These are phyloP conservation scores for Phytophthora pseudosyringae DNA, from an alignment of 352 stramenopile genomes.

Conservation along the genomic window DNA sequence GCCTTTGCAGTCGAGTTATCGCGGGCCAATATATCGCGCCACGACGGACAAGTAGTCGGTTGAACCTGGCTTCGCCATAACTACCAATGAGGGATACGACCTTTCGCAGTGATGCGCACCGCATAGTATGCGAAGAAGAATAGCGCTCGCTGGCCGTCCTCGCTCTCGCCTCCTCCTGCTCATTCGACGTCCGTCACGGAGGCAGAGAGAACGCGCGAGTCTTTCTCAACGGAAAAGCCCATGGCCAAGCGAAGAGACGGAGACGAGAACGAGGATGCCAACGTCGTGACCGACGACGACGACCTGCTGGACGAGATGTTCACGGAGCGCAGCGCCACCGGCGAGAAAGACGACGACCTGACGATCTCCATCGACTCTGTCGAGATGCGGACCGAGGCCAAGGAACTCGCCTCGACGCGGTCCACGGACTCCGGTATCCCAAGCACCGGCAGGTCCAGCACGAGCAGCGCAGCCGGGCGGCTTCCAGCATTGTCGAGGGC, in stretches of 20 bases:
- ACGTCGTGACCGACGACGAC: slow-evolving; percentile 14
- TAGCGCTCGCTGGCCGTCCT: slow-evolving; percentile 3
- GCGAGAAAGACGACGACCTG: slow-evolving; percentile 20
- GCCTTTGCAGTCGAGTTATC: neutral
- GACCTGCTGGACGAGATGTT: slow-evolving; percentile 35
- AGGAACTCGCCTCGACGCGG: neutral
- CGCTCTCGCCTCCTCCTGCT: neutral
- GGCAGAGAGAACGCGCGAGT: slow-evolving; percentile 13
- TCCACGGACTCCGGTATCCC: neutral
- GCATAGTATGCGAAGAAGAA: slow-evolving; percentile 16
- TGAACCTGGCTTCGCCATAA: slow-evolving; percentile 21
- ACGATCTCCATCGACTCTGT: slow-evolving; percentile 15
- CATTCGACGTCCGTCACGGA: slow-evolving; percentile 21
- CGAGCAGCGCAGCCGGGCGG: neutral
- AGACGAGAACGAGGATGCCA: slow-evolving; percentile 20
- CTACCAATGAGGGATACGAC: slow-evolving; percentile 11
- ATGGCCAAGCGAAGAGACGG: slow-evolving; percentile 22
- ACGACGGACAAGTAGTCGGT: slow-evolving; percentile 20
- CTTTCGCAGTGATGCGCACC: slow-evolving; percentile 24
- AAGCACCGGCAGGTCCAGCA: slow-evolving; percentile 2
- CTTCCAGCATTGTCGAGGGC: slow-evolving; percentile 21
- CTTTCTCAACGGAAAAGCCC: neutral
- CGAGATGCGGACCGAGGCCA: neutral
- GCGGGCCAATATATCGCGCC: neutral
- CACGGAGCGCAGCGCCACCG: slow-evolving; percentile 28